Evolutionary conservation across 306 rosid species (phyloP).

Genomic region (Astragalus glycyphyllos): DNA sequence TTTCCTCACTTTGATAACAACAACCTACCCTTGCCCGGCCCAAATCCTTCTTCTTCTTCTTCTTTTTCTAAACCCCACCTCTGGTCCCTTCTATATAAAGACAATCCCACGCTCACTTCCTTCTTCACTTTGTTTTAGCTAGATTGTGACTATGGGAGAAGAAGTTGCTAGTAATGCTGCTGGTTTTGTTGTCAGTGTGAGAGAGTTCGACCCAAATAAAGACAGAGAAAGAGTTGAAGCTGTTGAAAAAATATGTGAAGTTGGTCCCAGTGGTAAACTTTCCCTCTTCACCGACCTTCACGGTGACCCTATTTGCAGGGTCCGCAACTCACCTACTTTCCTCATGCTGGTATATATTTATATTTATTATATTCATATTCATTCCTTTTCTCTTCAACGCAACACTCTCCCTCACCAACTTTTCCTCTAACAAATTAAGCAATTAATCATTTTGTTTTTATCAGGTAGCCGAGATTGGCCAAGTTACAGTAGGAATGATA

Average conservation of each 20-base stretch:
- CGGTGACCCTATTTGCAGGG: constrained; percentile 95
- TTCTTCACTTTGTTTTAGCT: not conserved
- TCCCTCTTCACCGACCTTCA: constrained; percentile 90
- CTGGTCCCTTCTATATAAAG: constrained; percentile 34
- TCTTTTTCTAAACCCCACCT: too few species aligned
- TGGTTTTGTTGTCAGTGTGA: constrained; percentile 44
- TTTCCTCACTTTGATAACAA: not conserved
- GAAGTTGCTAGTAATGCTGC: not conserved
- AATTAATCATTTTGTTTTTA: not conserved
- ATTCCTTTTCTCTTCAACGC: not conserved
- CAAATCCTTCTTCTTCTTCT: too few species aligned
- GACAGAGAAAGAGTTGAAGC: constrained; percentile 67
- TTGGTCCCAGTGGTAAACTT: constrained; percentile 74
- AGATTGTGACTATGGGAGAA: constrained; percentile 38
- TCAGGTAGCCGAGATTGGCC: constrained; percentile 77
- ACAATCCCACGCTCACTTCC: not conserved
- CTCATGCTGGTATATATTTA: constrained; percentile 69
- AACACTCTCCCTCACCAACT: constrained; percentile 36
- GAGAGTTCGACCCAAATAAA: constrained; percentile 69
- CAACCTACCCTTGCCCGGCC: not conserved
- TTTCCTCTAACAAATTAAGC: not conserved
- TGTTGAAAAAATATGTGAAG: constrained; percentile 80
- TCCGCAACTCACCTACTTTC: constrained; percentile 91
- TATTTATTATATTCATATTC: too few species aligned
- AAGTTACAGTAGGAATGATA: constrained; percentile 83